phyloP scores from a whole-genome alignment of 129 eudicot species.

The Flaveria trinervia region DNA sequence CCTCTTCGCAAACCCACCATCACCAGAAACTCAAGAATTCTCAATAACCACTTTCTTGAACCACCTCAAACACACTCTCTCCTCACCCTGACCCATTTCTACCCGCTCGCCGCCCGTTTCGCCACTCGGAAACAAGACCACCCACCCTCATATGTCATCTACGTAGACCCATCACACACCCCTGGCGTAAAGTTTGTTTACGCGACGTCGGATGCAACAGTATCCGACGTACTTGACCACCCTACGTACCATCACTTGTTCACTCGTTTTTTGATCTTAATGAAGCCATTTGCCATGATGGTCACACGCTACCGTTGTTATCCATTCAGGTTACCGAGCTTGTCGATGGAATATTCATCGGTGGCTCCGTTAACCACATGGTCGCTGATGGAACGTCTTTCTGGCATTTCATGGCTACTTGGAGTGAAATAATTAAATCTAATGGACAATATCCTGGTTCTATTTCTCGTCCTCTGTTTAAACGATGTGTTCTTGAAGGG shows the following conservation, averaged over 20 bases:
- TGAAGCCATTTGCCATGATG: slow-evolving; percentile 43
- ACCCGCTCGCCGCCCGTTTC: slow-evolving; percentile 56
- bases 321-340: slow-evolving; percentile 40
- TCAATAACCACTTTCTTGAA: slow-evolving; percentile 30
- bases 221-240: slow-evolving; percentile 38
- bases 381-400: slow-evolving; percentile 31
- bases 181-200: slow-evolving; percentile 53
- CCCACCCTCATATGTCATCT: slow-evolving; percentile 36
- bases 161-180: slow-evolving; percentile 36
- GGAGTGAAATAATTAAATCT: slow-evolving; percentile 26
- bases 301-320: slow-evolving; percentile 35
- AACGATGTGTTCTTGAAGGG: slow-evolving; percentile 29
- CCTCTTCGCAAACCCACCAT: slow-evolving; percentile 36
- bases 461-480: slow-evolving; percentile 25
- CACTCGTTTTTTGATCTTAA: slow-evolving; percentile 51
- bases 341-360: slow-evolving; percentile 33
- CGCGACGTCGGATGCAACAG: slow-evolving; percentile 29
- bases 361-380: slow-evolving; percentile 33
- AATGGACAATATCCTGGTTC: background rate
- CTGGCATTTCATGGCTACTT: slow-evolving; percentile 31
- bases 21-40: slow-evolving; percentile 27
- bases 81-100: slow-evolving; percentile 45
- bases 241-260: slow-evolving; percentile 41
- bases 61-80: slow-evolving; percentile 45
- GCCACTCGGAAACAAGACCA: slow-evolving; percentile 33